A percentile compares a stretch with the other conserved stretches of the same genome.
Evolutionary conservation across 306 rosid species (phyloP).

Genomic region (Neltuma alba): DNA sequence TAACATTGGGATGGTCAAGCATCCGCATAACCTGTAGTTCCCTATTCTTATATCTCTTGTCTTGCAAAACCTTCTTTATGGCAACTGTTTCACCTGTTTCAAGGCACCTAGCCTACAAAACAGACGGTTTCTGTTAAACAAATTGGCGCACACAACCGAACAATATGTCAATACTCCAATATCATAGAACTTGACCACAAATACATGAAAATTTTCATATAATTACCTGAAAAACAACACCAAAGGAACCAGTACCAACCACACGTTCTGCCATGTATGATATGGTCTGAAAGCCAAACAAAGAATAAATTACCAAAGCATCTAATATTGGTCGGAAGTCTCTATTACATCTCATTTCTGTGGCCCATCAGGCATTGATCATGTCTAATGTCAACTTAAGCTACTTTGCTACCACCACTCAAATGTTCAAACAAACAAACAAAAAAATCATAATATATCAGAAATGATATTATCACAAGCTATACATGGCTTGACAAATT

Average conservation of each 20-base stretch:
- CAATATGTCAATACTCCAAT: neutral
- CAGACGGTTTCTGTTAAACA: neutral
- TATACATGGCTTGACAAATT: no score
- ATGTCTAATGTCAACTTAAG: neutral
- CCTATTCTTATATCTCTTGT: constrained; percentile 92
- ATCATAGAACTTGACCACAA: neutral
- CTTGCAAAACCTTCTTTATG: constrained; percentile 91
- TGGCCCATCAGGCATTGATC: neutral
- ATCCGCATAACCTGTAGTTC: constrained; percentile 87
- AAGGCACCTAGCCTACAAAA: constrained; percentile 80
- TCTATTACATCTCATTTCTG: neutral
- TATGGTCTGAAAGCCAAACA: constrained; percentile 60
- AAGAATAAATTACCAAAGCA: constrained; percentile 21
- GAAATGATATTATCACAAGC: neutral
- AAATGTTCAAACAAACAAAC: neutral
- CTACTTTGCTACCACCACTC: neutral
- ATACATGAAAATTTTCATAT: constrained; percentile 18
- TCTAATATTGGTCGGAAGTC: neutral
- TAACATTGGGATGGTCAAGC: constrained; percentile 81
- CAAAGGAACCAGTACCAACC: constrained; percentile 95
- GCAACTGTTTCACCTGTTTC: constrained; percentile 86
- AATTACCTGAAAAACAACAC: constrained; percentile 91
- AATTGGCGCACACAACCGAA: neutral
- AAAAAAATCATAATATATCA: neutral
- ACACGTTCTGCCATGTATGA: constrained; percentile 96